Conservation (phyloP, 2,329 filamentous ascomycete species). For the Ophioceras dolichostomum region DNA sequence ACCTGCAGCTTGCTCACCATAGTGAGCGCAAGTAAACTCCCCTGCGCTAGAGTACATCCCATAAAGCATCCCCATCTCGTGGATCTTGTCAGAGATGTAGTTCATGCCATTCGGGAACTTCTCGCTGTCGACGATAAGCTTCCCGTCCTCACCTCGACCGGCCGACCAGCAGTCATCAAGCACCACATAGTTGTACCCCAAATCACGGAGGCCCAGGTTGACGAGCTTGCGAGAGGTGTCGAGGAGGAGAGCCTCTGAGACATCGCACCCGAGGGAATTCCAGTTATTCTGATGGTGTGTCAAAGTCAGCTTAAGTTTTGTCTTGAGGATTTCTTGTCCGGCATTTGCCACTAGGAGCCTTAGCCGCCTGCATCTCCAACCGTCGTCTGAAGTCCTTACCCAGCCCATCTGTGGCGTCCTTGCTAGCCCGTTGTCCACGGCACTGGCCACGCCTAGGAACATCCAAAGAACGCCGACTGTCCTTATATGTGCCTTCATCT, state of each 20-base stretch:
- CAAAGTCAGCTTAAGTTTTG: no score
- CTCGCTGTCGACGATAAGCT: constrained; percentile 16
- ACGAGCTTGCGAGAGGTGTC: constrained; percentile 4
- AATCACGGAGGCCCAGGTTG: constrained; percentile 6
- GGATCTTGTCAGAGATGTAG: constrained; percentile 19
- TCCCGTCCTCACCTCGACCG: constrained; percentile 11
- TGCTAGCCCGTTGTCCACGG: constrained; percentile 6
- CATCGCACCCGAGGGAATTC: constrained; percentile 12
- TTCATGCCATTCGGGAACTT: constrained; percentile 25
- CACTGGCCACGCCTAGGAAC: no score
- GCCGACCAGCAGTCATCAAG: constrained; percentile 9
- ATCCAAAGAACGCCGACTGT: no score
- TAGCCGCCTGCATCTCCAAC: no score
- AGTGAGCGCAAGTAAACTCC: constrained; percentile 35
- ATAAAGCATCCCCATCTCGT: constrained; percentile 21
- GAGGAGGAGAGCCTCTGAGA: constrained; percentile 8
- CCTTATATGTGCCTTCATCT: no score
- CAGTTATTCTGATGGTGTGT: constrained; percentile 10
- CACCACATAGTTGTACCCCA: constrained; percentile 9
- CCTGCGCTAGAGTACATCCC: constrained; percentile 29
- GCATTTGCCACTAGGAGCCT: no score
- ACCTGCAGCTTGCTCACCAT: constrained; percentile 12
- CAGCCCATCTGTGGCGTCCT: constrained; percentile 8
- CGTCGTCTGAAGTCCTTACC: not conserved
- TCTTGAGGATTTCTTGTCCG: no score